These are phyloP conservation scores for Entelexis sorbosivorans DNA, from an alignment of 1,139 yeast genomes.

Conservation along the genomic window DNA sequence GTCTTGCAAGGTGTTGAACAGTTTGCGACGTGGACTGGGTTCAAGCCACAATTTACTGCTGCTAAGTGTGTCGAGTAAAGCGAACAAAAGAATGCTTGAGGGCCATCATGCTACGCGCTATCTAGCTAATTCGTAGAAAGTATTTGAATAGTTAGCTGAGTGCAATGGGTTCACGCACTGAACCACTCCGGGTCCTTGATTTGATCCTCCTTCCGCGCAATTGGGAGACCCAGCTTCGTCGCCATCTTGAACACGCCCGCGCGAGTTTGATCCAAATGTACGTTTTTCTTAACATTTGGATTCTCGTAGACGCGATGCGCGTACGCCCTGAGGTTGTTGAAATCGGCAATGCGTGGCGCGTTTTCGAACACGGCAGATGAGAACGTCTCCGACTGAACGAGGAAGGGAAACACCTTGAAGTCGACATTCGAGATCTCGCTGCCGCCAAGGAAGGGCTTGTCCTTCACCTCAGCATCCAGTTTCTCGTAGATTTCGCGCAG, in stretches of 20 bases:
- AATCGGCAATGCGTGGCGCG: conserved; percentile 71
- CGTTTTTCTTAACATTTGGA: conserved; percentile 15
- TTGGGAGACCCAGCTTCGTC: background rate
- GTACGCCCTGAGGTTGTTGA: conserved; percentile 70
- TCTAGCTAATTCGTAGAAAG: too few relatives aligned
- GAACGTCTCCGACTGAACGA: conserved; percentile 76
- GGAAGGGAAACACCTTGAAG: conserved; percentile 66
- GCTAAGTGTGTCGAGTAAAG: conserved; percentile 14
- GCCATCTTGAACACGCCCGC: background rate
- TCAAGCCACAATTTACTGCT: conserved; percentile 31
- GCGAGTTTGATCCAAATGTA: background rate
- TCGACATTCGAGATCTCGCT: conserved; percentile 76
- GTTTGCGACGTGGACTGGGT: conserved; percentile 68
- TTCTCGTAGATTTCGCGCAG: conserved; percentile 35
- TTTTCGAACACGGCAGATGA: conserved; percentile 81
- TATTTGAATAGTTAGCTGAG: background rate
- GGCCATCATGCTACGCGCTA: too few relatives aligned
- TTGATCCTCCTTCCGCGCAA: background rate
- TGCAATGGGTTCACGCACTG: background rate
- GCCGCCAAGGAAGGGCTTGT: conserved; percentile 47
- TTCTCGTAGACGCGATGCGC: conserved; percentile 62
- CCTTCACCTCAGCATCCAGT: conserved; percentile 52
- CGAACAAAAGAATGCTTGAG: too few relatives aligned
- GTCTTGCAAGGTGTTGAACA: conserved; percentile 88
- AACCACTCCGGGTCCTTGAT: background rate